A percentile compares a stretch with the other conserved stretches of the same genome.
Evolutionary conservation across 345 rosid species (phyloP).

Genomic region (Salix purpurea): DNA sequence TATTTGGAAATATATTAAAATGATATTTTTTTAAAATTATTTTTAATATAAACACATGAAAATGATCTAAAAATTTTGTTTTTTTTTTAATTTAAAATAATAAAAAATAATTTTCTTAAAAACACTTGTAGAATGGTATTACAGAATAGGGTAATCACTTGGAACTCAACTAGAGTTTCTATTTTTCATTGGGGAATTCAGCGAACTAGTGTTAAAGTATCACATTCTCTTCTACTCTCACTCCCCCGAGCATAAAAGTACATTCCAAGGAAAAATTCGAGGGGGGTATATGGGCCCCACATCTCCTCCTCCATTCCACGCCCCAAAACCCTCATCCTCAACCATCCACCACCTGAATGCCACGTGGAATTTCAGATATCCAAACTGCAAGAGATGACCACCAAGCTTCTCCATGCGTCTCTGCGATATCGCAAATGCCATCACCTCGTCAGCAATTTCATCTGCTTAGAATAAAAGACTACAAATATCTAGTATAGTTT

Average conservation of each 20-base stretch:
- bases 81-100: no score
- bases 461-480: not conserved
- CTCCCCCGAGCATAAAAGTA: not conserved
- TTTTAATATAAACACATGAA: no score
- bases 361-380: conserved; percentile 58
- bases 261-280: not conserved
- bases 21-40: no score
- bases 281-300: conserved; percentile 3
- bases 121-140: no score
- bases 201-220: no score
- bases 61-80: no score
- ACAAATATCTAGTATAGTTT: not conserved
- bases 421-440: conserved; percentile 28
- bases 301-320: conserved; percentile 29
- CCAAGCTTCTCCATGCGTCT: conserved; percentile 60
- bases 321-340: conserved; percentile 61
- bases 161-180: no score
- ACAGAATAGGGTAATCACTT: no score
- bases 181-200: no score
- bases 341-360: conserved; percentile 25
- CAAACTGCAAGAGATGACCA: conserved; percentile 33
- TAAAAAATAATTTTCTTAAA: no score
- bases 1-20: no score
- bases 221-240: not conserved
- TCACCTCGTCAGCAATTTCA: conserved; percentile 55